Base-by-base conservation (phyloP, 2,329 filamentous ascomycete species). In the Fonsecaea erecta region DNA sequence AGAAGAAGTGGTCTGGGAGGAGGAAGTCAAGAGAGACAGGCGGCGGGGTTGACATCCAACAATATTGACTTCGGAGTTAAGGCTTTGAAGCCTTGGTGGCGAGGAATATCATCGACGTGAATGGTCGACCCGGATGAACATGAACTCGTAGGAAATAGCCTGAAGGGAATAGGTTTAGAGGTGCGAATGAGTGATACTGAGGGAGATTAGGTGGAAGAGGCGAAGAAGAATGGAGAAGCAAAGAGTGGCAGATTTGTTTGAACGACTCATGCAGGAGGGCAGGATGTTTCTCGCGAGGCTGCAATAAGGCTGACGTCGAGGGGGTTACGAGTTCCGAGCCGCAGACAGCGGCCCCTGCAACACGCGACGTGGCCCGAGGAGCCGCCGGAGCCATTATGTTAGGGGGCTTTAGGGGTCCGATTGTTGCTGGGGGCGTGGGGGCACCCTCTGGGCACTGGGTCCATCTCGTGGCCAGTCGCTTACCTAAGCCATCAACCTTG, bases 281-380 rank as follows among this genome's bases (percentile, higher is more conserved):
- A 43, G 48, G 54, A 16, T 18, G 21, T 34, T 24, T 26, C 34
- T 34, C 55, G 48, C 55, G 43, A 58, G 46, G 53, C 62, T 52
- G 54, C 32, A 21, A 54, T 55, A 30, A 63, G 61, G 61, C 61
- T 59, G 62, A 63, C 62, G 55, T 63, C 55, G 55, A 53, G 30
- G 11, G 7, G 28, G 26, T 53, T 26, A 12, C 18, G 40, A 18
- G 18, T 21, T 18, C 4, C 43, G 26, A 51, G 30, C 30, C 26
- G 24, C 52, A 43, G 37, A n/a, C 37, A 43, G n/a, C 37, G 7
- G 48, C 21, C 24, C 11, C 8, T 52, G 5, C 5, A 14, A 14
- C 2, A 11, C 35, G 12, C 35, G 35, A 40, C 35, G 35, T 16
- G 35, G 35, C 35, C 35, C 35, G 35, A 40, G 16, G 12, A 40